Percentiles rank a stretch among this genome's conserved stretches.
Conservation (phyloP, 768 basidiomycete genomes). For the Russula sp. region DNA sequence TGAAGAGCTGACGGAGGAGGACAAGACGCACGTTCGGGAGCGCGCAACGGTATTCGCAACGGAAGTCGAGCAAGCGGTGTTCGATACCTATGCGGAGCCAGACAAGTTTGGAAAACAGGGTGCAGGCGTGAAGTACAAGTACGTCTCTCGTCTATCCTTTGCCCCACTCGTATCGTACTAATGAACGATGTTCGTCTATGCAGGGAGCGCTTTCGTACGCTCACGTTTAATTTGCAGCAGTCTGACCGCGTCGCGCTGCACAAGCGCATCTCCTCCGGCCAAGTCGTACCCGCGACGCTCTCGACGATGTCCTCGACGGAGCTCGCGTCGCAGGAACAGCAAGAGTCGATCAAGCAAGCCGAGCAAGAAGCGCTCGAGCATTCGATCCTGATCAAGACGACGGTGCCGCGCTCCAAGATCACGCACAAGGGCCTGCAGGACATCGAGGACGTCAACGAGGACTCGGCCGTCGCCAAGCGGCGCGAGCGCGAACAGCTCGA, state of each 20-base stretch:
- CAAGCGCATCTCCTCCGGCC: conserved; percentile 61
- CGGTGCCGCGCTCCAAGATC: conserved; percentile 66
- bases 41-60: conserved; percentile 57
- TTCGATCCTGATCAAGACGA: conserved; percentile 70
- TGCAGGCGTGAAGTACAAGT: conserved; percentile 81
- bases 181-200: not conserved
- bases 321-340: conserved; percentile 78
- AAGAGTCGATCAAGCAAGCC: conserved; percentile 73
- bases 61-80: conserved; percentile 70
- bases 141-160: conserved; percentile 24
- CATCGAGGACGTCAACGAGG: conserved; percentile 70
- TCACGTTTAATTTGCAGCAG: conserved; percentile 83
- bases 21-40: conserved; percentile 49
- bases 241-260: conserved; percentile 73
- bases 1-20: conserved; percentile 43
- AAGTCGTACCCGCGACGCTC: conserved; percentile 63
- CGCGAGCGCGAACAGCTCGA: conserved; percentile 48
- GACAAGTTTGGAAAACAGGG: conserved; percentile 61
- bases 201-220: conserved; percentile 87
- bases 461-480: conserved; percentile 20
- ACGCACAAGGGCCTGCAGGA: conserved; percentile 92
- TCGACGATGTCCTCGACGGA: conserved; percentile 85
- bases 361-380: conserved; percentile 79
- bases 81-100: conserved; percentile 66
- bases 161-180: not conserved